Evolutionary conservation across 1,284 basidiomycete genomes (phyloP).

Genomic region (Apiotrichum sp.): DNA sequence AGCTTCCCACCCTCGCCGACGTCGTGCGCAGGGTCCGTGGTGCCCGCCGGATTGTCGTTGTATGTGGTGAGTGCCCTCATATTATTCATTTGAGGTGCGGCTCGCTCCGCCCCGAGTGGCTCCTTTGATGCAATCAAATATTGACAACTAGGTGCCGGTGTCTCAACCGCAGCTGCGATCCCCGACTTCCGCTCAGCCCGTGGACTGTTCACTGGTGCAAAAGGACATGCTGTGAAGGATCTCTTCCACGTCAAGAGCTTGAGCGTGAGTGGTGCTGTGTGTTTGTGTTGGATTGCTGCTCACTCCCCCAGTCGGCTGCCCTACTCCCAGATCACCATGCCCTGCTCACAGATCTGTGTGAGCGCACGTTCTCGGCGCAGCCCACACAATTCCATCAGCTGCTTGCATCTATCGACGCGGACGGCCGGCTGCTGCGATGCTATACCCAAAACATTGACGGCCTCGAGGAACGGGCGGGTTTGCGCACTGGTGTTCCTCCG

Average conservation of each 20-base stretch:
- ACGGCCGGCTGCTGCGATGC: conserved; percentile 72
- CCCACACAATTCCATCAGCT: conserved; percentile 79
- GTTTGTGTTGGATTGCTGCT: background rate
- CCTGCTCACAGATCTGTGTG: conserved; percentile 72
- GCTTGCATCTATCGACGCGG: conserved; percentile 67
- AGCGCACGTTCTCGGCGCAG: conserved; percentile 62
- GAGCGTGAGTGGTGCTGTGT: conserved; percentile 55
- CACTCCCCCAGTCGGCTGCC: conserved; percentile 37
- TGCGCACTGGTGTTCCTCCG: conserved; percentile 50
- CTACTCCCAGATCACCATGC: conserved; percentile 65
- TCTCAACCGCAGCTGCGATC: conserved; percentile 83
- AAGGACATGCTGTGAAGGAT: conserved; percentile 75
- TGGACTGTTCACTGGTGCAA: conserved; percentile 65
- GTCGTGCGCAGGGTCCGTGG: conserved; percentile 56
- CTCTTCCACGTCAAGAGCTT: conserved; percentile 87
- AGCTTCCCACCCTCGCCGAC: conserved; percentile 10
- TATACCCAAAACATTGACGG: conserved; percentile 96
- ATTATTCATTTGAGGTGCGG: too few species aligned
- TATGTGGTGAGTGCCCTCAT: conserved; percentile 62
- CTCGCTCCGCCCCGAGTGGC: too few species aligned
- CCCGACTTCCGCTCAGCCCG: conserved; percentile 83
- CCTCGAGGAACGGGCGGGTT: conserved; percentile 75
- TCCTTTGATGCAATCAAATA: background rate
- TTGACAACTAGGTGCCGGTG: conserved; percentile 66
- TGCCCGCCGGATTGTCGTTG: conserved; percentile 73